phyloP scores from a whole-genome alignment of 2,329 filamentous ascomycete genomes.

The Emergomyces pasteurianus region DNA sequence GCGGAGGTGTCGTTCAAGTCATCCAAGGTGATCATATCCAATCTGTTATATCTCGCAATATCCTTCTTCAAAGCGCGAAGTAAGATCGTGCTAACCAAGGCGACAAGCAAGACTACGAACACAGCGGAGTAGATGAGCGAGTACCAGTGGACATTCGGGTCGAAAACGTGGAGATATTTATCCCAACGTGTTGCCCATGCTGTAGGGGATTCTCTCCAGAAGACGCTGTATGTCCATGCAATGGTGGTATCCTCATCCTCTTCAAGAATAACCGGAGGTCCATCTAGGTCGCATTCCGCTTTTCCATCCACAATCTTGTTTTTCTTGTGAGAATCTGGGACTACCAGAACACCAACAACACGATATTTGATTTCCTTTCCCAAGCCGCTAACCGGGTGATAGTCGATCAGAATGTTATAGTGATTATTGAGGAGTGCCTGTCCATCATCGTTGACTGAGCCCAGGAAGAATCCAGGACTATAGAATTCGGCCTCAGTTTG shows the following conservation, averaged over 20 bases:
- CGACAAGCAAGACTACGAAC: slow-evolving; percentile 81
- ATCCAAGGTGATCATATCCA: slow-evolving; percentile 82
- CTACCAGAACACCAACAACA: slow-evolving; percentile 83
- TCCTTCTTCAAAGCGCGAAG: slow-evolving; percentile 83
- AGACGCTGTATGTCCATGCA: slow-evolving; percentile 83
- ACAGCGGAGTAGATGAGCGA: slow-evolving; percentile 92
- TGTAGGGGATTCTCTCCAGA: slow-evolving; percentile 72
- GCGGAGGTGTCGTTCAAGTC: slow-evolving; percentile 70
- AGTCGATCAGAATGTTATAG: slow-evolving; percentile 88
- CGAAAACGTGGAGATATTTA: slow-evolving; percentile 94
- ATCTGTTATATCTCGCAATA: slow-evolving; percentile 88
- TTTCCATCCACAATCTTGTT: slow-evolving; percentile 39
- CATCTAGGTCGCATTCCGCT: slow-evolving; percentile 52
- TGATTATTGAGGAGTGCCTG: slow-evolving; percentile 73
- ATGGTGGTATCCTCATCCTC: slow-evolving; percentile 55
- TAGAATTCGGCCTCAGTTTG: slow-evolving; percentile 71
- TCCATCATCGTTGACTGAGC: slow-evolving; percentile 42
- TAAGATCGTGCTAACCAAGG: slow-evolving; percentile 87
- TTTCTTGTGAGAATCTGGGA: slow-evolving; percentile 61
- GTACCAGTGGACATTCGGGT: slow-evolving; percentile 99
- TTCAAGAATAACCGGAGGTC: slow-evolving; percentile 50
- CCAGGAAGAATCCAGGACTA: slow-evolving; percentile 80
- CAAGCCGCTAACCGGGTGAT: slow-evolving; percentile 60
- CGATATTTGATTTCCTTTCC: slow-evolving; percentile 55
- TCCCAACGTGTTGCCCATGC: slow-evolving; percentile 97